Base-by-base conservation (phyloP, 1,284 basidiomycete genomes). In the Termitomyces sp. region DNA sequence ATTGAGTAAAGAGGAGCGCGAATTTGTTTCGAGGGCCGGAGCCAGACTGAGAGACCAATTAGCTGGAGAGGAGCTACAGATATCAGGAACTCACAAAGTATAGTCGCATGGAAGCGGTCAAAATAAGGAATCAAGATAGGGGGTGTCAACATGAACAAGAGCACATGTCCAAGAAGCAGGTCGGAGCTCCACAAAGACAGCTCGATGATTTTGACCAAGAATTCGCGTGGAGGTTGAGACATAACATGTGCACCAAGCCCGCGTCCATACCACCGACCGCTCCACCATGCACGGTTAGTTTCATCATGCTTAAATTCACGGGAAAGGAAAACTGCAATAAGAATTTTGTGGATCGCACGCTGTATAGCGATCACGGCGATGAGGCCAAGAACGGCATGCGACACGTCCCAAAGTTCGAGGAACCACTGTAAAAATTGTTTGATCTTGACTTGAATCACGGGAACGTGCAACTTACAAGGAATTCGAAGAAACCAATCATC, bases 241-340 rank as follows among this genome's bases (percentile, higher is more conserved):
- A 94, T 88, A 42, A 86, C 91, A 69, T 93, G 88, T 3, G 83
- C 67, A 40, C 94, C 94, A 33, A 97, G 79, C 3, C 92, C 93
- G 49, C 94, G 88, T 53, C 93, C 93, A 69, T 94, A 95, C 94
- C 94, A 97, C 62, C 91, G 84, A 66, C 94, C 94, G 40, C 93
- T 95, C 94, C 94, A 98, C 94, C 94, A 98, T 8, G 94, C 94
- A 33, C 93, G 81, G 74, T 97, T 98, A 19, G 92, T 94, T 76
- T 97, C 94, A 68, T 98, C 94, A 67, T 96, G 92, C 75, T 97
- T 97, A 82, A 96, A 95, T 73, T 98, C 94, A 61, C 94, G 87
- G 33, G 92, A 90, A 41, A 98, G 77, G 82, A 95, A 92, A 53
- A 95, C 86, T 1, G 94, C 78, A 64, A 98, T 97, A 59, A 96